A percentile compares a stretch with the other conserved stretches of the same genome.
Conservation (phyloP, 495 filamentous ascomycete species). For the Achaetomiella virescens region DNA sequence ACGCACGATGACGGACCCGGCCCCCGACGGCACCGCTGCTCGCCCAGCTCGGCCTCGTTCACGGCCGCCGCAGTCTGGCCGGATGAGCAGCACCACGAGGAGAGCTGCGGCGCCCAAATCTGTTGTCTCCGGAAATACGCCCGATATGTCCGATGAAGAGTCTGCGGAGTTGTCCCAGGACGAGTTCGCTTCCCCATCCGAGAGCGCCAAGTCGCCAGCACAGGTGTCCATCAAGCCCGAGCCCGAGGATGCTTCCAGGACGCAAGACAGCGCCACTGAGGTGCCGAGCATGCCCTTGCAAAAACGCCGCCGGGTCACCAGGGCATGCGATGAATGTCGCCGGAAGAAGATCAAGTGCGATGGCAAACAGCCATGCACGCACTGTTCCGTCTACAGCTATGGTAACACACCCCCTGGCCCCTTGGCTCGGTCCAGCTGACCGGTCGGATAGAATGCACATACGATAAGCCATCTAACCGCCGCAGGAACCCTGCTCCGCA, state of each 20-base stretch:
- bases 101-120: slow-evolving; percentile 9
- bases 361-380: slow-evolving; percentile 94
- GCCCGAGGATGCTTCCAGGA: slow-evolving; percentile 20
- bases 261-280: slow-evolving; percentile 17
- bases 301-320: slow-evolving; percentile 81
- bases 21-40: slow-evolving; percentile 6
- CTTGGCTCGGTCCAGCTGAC: slow-evolving; percentile 28
- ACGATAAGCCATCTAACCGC: slow-evolving; percentile 95
- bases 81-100: slow-evolving; percentile 16
- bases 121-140: slow-evolving; percentile 13
- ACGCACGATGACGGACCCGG: slow-evolving; percentile 17
- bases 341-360: slow-evolving; percentile 99
- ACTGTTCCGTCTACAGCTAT: slow-evolving; percentile 97
- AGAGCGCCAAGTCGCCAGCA: slow-evolving; percentile 22
- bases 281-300: slow-evolving; percentile 55
- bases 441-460: slow-evolving; percentile 72
- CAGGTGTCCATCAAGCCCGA: slow-evolving; percentile 23
- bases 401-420: slow-evolving; percentile 51
- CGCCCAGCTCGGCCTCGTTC: slow-evolving; percentile 23
- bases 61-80: slow-evolving; percentile 19
- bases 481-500: slow-evolving; percentile 91
- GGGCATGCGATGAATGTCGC: slow-evolving; percentile 93
- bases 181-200: slow-evolving; percentile 28
- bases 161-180: slow-evolving; percentile 28
- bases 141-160: slow-evolving; percentile 35